These are phyloP conservation scores for Gaeumannomyces tritici DNA, from an alignment of 2,329 filamentous ascomycete species.

Conservation along the genomic window DNA sequence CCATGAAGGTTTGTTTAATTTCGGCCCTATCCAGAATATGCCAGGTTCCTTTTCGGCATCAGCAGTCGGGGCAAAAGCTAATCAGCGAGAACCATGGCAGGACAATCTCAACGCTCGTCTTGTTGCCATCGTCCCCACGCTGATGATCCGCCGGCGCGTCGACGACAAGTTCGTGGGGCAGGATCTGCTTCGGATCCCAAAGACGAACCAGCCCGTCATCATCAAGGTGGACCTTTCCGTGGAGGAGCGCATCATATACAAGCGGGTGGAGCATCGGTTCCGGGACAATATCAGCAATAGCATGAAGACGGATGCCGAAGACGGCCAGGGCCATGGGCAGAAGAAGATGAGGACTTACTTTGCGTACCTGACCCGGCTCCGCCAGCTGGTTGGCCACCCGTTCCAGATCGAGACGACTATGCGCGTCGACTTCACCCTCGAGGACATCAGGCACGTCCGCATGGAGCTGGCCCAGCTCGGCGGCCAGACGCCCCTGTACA, in stretches of 20 bases:
- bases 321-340: neutral
- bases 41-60: too few species aligned
- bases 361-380: slow-evolving; percentile 6
- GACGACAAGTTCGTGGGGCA: slow-evolving; percentile 18
- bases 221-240: slow-evolving; percentile 14
- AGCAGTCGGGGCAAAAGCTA: neutral
- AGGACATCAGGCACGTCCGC: slow-evolving; percentile 7
- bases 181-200: slow-evolving; percentile 17
- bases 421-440: slow-evolving; percentile 1
- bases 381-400: slow-evolving; percentile 8
- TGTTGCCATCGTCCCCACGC: slow-evolving; percentile 7
- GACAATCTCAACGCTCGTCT: neutral
- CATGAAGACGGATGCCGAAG: neutral
- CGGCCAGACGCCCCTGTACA: neutral
- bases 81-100: neutral
- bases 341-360: slow-evolving; percentile 3
- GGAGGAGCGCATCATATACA: slow-evolving; percentile 14
- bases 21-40: too few species aligned
- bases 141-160: slow-evolving; percentile 5
- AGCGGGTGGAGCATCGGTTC: slow-evolving; percentile 2
- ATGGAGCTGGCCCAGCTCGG: slow-evolving; percentile 1
- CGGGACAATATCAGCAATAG: slow-evolving; percentile 1
- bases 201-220: slow-evolving; percentile 3
- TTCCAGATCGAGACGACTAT: slow-evolving; percentile 9
- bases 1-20: neutral